Conservation (phyloP, 2,329 filamentous ascomycete genomes). For the Penicillium sp. region DNA sequence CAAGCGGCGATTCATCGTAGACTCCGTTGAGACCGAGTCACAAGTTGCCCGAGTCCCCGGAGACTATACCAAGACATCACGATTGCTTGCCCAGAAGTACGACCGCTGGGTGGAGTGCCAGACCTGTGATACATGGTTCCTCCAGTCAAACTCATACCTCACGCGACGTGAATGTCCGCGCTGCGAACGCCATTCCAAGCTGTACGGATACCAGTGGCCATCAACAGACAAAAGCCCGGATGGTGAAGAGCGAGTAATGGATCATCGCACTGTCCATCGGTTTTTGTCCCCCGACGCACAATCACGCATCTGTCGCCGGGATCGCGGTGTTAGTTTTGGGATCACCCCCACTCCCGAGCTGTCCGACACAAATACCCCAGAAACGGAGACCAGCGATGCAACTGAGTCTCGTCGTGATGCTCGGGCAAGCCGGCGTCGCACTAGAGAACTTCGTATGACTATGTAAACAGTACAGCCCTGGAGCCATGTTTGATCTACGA, state of each 20-base stretch:
- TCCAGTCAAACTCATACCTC: slow-evolving; percentile 84
- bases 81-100: slow-evolving; percentile 73
- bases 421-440: slow-evolving; percentile 35
- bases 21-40: slow-evolving; percentile 41
- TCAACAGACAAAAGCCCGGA: slow-evolving; percentile 89
- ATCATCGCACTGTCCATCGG: slow-evolving; percentile 83
- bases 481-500: slow-evolving; percentile 5
- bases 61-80: slow-evolving; percentile 78
- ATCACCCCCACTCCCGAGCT: slow-evolving; percentile 41
- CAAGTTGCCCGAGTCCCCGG: slow-evolving; percentile 59
- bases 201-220: slow-evolving; percentile 94
- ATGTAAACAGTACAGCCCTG: slow-evolving; percentile 28
- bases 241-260: slow-evolving; percentile 66
- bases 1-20: slow-evolving; percentile 31
- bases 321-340: slow-evolving; percentile 39
- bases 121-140: slow-evolving; percentile 77
- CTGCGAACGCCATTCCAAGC: slow-evolving; percentile 91
- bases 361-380: slow-evolving; percentile 38
- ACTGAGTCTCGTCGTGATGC: slow-evolving; percentile 38
- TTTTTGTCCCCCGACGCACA: slow-evolving; percentile 75
- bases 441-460: slow-evolving; percentile 36
- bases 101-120: slow-evolving; percentile 85
- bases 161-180: slow-evolving; percentile 84
- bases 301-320: slow-evolving; percentile 40
- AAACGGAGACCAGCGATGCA: slow-evolving; percentile 40